Evolutionary conservation across 768 basidiomycete genomes (phyloP), one percentile per base, ranked within the genome.

Genomic region (Trametes cingulata): DNA sequence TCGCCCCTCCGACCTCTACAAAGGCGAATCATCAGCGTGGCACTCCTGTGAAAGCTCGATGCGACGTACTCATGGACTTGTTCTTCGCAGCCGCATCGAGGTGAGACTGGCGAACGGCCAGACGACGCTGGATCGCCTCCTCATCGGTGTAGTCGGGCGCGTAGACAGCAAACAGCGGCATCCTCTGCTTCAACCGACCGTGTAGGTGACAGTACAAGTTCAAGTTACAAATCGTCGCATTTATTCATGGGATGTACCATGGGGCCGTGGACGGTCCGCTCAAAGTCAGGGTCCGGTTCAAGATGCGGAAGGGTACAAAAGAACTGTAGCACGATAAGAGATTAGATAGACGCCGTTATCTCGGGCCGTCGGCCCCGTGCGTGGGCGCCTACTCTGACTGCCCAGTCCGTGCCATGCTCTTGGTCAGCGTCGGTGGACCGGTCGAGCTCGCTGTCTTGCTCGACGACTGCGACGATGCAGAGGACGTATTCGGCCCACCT

Each of bases 101-200:
- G 69, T 91, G 88, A 39, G 72, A 65, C 6, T 74, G 63, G 42
- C 88, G 77, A 7, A 88, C 84, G 1, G 79, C 77, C 60, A 86
- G 73, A 39, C 88, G 78, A n/a, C 80, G 78, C n/a, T 77, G 77
- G 45, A 83, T 78, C 7, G 83, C 81, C 6, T 80, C 86, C 50
- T 78, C 76, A 51, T 86, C 84, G 20, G 81, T 82, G 65, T 78
- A 82, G 67, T 90, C 88, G 6, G 87, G 87, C 1, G 87, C 85
- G 66, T 83, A 88, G 41, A 90, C 82, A 48, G 87, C 65, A 69
- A 85, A 86, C 33, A 51, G 47, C 9, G 61, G 61, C 61, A 63
- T 63, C 29, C 7, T 49, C 36, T 20, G 15, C 24, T 39, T 2
- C 4, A 3, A 19, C 27, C 17, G 19, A 37, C 15, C 24, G 55